Conservation (phyloP, 345 rosid species). For the Populus alba region DNA sequence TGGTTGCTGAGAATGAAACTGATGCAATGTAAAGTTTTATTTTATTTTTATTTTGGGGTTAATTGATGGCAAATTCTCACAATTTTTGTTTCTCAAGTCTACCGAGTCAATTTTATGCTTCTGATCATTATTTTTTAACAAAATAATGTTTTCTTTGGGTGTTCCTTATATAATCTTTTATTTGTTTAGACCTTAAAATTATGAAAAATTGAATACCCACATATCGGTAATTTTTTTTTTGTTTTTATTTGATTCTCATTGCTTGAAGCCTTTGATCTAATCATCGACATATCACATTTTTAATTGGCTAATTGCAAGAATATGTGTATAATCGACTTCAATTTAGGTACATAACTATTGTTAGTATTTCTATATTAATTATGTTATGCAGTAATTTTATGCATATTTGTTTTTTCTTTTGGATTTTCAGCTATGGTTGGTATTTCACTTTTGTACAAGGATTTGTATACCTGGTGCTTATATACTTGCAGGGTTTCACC, state of each 20-base stretch:
- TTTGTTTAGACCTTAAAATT: slow-evolving; percentile 5
- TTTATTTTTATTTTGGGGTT: not conserved
- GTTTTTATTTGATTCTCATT: not conserved
- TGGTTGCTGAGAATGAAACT: slow-evolving; percentile 2
- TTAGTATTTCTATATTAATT: not conserved
- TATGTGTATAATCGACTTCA: slow-evolving; percentile 87
- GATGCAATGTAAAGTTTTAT: not conserved
- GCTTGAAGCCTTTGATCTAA: not conserved
- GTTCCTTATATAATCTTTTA: not conserved
- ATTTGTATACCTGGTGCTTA: slow-evolving; percentile 78
- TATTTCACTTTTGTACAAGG: slow-evolving; percentile 97
- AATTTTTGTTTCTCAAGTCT: not conserved
- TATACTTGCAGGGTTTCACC: slow-evolving; percentile 90
- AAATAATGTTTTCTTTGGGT: not conserved
- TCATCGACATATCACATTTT: not conserved
- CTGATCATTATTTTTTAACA: not conserved
- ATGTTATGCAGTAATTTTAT: not conserved
- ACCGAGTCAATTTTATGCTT: not conserved
- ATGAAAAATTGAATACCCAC: not conserved
- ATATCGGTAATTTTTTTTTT: not conserved
- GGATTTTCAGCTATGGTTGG: slow-evolving; percentile 85
- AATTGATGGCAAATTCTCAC: not conserved
- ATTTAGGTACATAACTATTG: slow-evolving; percentile 54
- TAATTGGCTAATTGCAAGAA: slow-evolving; percentile 48
- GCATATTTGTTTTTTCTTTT: not conserved